phyloP scores from a whole-genome alignment of 2,329 filamentous ascomycete species.

The Sphaerulina populicola region DNA sequence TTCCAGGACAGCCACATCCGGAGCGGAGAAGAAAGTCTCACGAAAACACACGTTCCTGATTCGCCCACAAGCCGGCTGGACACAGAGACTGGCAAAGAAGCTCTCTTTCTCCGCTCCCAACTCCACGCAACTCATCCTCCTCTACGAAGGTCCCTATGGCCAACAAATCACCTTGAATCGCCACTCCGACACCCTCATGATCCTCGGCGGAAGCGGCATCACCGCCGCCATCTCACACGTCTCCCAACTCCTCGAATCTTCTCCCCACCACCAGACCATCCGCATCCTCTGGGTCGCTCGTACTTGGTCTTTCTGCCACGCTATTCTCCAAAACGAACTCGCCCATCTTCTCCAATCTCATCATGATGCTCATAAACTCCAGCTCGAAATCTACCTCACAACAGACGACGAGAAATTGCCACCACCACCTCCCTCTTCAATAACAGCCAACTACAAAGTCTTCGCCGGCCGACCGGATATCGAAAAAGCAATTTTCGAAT shows the following conservation, averaged over 20 bases:
- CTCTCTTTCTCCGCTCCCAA: neutral
- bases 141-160: conserved; percentile 13
- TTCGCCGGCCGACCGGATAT: conserved; percentile 8
- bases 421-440: neutral
- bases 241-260: neutral
- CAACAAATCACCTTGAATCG: neutral
- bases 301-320: neutral
- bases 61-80: conserved; percentile 46
- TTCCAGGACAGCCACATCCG: neutral
- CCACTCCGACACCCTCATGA: neutral
- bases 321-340: conserved; percentile 3
- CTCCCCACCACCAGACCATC: neutral
- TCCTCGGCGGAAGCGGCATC: conserved; percentile 9
- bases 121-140: neutral
- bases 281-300: conserved; percentile 7
- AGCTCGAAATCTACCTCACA: neutral
- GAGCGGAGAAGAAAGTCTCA: neutral
- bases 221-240: conserved; percentile 4
- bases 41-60: conserved; percentile 42
- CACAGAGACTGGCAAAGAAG: conserved; percentile 35
- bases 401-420: neutral
- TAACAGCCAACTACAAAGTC: neutral
- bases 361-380: conserved; percentile 1
- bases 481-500: neutral
- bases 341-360: neutral